phyloP scores from a whole-genome alignment of 139 green algal species.

The Closterium sp. region DNA sequence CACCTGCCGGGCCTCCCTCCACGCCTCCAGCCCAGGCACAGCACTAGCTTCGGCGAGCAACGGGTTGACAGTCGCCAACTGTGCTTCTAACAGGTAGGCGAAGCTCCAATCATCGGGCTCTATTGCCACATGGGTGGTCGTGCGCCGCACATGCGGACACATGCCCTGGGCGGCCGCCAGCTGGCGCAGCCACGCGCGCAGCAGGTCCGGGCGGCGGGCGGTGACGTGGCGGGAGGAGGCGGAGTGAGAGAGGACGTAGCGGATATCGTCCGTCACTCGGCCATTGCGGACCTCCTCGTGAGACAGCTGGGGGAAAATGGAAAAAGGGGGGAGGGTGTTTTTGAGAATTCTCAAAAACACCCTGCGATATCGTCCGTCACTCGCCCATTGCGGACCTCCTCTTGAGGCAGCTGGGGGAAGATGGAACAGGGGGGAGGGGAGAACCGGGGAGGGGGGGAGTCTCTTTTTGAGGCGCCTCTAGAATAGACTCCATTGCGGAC shows the following conservation, averaged over 20 bases:
- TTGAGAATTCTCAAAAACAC: too few relatives aligned
- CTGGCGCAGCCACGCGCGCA: constrained; percentile 21
- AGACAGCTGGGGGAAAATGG: not conserved
- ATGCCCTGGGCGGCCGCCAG: constrained; percentile 39
- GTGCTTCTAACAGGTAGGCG: constrained; percentile 28
- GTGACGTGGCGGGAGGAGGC: constrained; percentile 9
- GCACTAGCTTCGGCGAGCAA: constrained; percentile 34
- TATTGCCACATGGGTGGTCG: constrained; percentile 28
- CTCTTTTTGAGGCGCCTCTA: too few relatives aligned
- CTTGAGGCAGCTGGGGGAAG: too few relatives aligned
- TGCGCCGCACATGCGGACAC: constrained; percentile 32
- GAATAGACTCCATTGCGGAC: too few relatives aligned
- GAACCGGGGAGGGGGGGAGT: too few relatives aligned
- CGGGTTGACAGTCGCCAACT: constrained; percentile 16
- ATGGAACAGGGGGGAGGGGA: too few relatives aligned
- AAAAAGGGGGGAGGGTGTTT: too few relatives aligned
- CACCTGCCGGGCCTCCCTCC: not conserved
- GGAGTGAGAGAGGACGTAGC: constrained; percentile 37
- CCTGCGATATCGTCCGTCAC: too few relatives aligned
- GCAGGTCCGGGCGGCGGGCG: constrained; percentile 23
- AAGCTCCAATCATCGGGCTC: constrained; percentile 37
- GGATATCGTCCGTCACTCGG: constrained; percentile 26
- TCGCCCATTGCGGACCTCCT: too few relatives aligned
- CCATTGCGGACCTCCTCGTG: constrained; percentile 7
- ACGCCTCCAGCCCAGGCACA: not conserved